phyloP scores from a whole-genome alignment of 768 basidiomycete species.

The Suillus lakei region DNA sequence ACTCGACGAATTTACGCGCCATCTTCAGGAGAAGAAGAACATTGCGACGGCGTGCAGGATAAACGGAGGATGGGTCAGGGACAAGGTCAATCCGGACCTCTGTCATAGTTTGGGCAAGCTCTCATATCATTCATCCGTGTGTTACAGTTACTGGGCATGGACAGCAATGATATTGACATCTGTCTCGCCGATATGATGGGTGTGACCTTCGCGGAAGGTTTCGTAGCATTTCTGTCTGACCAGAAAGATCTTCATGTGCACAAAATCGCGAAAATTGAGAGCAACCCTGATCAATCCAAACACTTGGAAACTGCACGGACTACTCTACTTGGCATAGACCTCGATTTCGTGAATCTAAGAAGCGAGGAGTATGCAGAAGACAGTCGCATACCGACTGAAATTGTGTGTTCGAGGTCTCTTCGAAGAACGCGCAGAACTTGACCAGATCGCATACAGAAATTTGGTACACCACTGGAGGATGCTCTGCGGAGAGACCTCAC shows the following conservation, averaged over 20 bases:
- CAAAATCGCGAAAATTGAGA: constrained; percentile 82
- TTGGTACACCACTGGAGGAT: constrained; percentile 92
- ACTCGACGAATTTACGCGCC: constrained; percentile 77
- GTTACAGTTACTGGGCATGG: constrained; percentile 72
- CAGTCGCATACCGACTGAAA: constrained; percentile 86
- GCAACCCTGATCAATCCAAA: constrained; percentile 97
- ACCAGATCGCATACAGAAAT: constrained; percentile 54
- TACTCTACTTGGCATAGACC: constrained; percentile 75
- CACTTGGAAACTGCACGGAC: constrained; percentile 96
- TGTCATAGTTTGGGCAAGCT: constrained; percentile 6
- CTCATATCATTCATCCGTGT: constrained; percentile 19
- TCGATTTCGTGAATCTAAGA: constrained; percentile 94
- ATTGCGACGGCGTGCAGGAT: constrained; percentile 78
- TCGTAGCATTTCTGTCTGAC: constrained; percentile 59
- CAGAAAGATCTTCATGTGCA: constrained; percentile 35
- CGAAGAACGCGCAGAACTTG: constrained; percentile 1
- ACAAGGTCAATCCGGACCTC: constrained; percentile 70
- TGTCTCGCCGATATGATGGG: constrained; percentile 92
- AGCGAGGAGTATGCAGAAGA: constrained; percentile 89
- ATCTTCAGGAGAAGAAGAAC: constrained; percentile 55
- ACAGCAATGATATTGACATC: constrained; percentile 93
- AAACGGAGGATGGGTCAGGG: constrained; percentile 98
- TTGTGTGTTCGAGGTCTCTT: constrained; percentile 56
- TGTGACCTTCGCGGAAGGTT: constrained; percentile 79
- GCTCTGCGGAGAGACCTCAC: constrained; percentile 91